A percentile compares a stretch with the other conserved stretches of the same genome.
phyloP scores from a whole-genome alignment of 352 stramenopile genomes.

The Pythium phragmitis region DNA sequence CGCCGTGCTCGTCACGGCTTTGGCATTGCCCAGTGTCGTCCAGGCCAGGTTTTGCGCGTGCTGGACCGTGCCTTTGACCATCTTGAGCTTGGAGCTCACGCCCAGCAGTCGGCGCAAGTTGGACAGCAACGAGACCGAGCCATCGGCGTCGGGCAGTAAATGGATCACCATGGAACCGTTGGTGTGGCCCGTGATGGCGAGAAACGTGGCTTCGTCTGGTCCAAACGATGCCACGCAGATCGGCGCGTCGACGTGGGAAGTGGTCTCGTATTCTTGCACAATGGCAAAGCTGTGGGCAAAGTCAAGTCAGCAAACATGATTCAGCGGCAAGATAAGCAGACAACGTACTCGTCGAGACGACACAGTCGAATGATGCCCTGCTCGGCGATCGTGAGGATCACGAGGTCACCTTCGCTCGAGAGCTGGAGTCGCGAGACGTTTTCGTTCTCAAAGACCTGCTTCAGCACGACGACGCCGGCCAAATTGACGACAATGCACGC shows the following conservation, averaged over 20 bases:
- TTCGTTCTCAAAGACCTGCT: constrained; percentile 46
- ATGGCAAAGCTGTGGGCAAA: constrained; percentile 17
- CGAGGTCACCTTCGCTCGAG: constrained; percentile 65
- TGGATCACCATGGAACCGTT: constrained; percentile 79
- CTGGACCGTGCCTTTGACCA: constrained; percentile 85
- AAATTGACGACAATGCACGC: constrained; percentile 71
- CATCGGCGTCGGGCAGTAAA: constrained; percentile 77
- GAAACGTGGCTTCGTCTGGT: constrained; percentile 74
- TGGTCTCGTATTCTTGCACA: constrained; percentile 67
- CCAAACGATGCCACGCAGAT: constrained; percentile 70
- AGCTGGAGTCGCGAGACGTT: constrained; percentile 49
- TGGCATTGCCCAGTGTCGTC: constrained; percentile 79
- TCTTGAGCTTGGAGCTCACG: constrained; percentile 82
- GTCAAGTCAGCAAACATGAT: not conserved
- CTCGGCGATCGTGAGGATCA: constrained; percentile 57
- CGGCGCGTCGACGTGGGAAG: constrained; percentile 29
- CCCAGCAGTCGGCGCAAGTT: constrained; percentile 73
- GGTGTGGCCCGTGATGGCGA: constrained; percentile 62
- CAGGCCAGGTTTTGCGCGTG: constrained; percentile 85
- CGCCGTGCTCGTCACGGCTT: constrained; percentile 79
- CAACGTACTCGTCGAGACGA: constrained; percentile 75
- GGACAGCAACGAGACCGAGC: constrained; percentile 69
- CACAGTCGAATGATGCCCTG: constrained; percentile 56
- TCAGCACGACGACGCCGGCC: constrained; percentile 51
- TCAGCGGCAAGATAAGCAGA: not conserved